These are phyloP conservation scores for Talinum fruticosum DNA, from an alignment of 148 eudicot species.

Conservation along the genomic window DNA sequence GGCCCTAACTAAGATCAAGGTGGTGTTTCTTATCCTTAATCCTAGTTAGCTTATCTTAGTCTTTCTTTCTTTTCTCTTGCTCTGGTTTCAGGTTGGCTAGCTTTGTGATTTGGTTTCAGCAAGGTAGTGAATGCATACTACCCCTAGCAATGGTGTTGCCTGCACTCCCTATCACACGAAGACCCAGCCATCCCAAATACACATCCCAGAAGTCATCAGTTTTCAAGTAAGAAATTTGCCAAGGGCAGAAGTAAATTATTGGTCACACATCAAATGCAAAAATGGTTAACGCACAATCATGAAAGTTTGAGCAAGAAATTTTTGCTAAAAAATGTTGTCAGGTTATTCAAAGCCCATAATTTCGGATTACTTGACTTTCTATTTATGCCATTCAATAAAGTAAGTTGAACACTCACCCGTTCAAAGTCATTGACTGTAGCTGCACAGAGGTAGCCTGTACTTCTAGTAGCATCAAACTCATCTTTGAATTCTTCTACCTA, in stretches of 20 bases:
- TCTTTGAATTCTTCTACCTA: conserved; percentile 37
- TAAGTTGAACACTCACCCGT: conserved; percentile 42
- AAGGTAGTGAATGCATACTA: too few relatives aligned
- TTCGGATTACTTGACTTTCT: background rate
- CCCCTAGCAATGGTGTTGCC: too few relatives aligned
- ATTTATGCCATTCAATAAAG: background rate
- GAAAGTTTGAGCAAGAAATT: background rate
- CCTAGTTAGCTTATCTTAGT: too few relatives aligned
- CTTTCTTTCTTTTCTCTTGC: too few relatives aligned
- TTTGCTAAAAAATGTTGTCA: background rate
- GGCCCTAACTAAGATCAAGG: too few relatives aligned
- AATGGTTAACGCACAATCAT: background rate
- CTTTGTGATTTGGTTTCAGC: too few relatives aligned
- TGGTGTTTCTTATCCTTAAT: too few relatives aligned
- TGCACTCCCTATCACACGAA: too few relatives aligned
- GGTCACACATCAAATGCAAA: background rate
- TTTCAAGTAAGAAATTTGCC: background rate
- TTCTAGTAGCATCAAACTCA: conserved; percentile 90
- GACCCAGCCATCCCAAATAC: too few relatives aligned
- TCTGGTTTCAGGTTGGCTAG: too few relatives aligned
- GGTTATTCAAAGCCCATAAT: background rate
- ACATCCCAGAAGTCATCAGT: too few relatives aligned
- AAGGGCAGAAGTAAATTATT: background rate
- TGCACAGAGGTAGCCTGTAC: conserved; percentile 89
- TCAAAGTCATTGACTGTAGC: conserved; percentile 80